A percentile compares a stretch with the other conserved stretches of the same genome.
Conservation (phyloP, 305 asterid species). For the Stenogyne calaminthoides region DNA sequence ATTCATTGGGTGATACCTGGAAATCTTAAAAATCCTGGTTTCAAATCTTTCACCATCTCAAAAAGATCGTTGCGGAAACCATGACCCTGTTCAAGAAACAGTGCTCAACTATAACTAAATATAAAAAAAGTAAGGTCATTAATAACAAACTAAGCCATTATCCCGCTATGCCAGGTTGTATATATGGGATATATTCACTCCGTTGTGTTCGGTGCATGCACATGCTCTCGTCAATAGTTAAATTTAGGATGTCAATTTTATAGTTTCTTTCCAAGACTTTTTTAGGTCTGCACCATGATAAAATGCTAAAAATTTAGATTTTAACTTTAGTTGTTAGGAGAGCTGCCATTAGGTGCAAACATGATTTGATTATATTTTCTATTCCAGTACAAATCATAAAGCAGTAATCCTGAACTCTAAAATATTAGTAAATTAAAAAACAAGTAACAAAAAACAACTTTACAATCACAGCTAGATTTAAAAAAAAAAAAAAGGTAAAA, state of each 20-base stretch:
- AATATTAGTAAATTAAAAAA: neutral
- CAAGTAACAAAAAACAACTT: too few species aligned
- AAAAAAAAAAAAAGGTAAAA: neutral
- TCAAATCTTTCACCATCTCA: conserved; percentile 68
- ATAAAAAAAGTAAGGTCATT: neutral
- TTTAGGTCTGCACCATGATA: neutral
- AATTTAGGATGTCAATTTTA: neutral
- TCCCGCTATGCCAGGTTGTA: neutral
- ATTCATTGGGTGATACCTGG: conserved; percentile 58
- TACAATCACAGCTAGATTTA: neutral
- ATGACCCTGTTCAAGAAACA: conserved; percentile 72
- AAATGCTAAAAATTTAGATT: conserved; percentile 23
- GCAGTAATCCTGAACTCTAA: neutral
- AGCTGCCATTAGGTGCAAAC: conserved; percentile 13
- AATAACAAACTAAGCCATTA: neutral
- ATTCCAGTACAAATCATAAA: neutral
- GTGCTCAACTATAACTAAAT: neutral
- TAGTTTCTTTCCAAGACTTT: neutral
- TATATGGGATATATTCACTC: neutral
- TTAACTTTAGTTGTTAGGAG: neutral
- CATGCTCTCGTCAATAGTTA: neutral
- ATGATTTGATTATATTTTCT: neutral
- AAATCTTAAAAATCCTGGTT: conserved; percentile 87
- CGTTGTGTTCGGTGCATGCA: neutral
- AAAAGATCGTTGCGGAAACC: conserved; percentile 96